Conservation (phyloP, 139 green algal species). For the Prasinococcaceae sp. region DNA sequence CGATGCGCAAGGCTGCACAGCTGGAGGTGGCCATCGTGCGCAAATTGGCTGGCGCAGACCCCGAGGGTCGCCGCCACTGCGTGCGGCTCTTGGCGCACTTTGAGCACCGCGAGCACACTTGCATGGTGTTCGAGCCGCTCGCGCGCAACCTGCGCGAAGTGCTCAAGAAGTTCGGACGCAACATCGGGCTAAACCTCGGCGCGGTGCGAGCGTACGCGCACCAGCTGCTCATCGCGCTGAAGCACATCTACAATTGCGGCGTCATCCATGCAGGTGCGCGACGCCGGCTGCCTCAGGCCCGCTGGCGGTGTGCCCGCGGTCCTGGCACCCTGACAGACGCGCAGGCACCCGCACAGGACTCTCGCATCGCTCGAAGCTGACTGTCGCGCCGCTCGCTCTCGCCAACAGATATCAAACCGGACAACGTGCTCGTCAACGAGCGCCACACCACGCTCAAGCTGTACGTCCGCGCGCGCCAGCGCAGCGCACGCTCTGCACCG, state of each 20-base stretch:
- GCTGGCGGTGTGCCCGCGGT: no score
- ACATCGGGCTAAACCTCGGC: slow-evolving; percentile 80
- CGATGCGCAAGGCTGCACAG: slow-evolving; percentile 61
- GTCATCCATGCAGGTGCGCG: slow-evolving; percentile 95
- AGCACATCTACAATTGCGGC: slow-evolving; percentile 67
- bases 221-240: slow-evolving; percentile 85
- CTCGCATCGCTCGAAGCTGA: no score
- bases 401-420: slow-evolving; percentile 99
- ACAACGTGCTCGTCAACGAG: slow-evolving; percentile 96
- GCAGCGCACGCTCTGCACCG: no score
- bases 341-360: no score
- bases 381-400: no score
- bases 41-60: slow-evolving; percentile 63
- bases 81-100: slow-evolving; percentile 79
- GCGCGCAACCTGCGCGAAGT: slow-evolving; percentile 32
- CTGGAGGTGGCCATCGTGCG: slow-evolving; percentile 65
- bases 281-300: no score
- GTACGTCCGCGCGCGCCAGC: no score
- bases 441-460: slow-evolving; percentile 60
- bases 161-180: slow-evolving; percentile 81
- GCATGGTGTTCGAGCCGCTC: slow-evolving; percentile 58
- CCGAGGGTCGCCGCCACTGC: slow-evolving; percentile 70
- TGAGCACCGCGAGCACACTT: slow-evolving; percentile 87
- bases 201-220: slow-evolving; percentile 76
- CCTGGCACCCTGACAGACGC: no score